Evolutionary conservation across 768 basidiomycete genomes (phyloP).

Genomic region (Chiua virens): DNA sequence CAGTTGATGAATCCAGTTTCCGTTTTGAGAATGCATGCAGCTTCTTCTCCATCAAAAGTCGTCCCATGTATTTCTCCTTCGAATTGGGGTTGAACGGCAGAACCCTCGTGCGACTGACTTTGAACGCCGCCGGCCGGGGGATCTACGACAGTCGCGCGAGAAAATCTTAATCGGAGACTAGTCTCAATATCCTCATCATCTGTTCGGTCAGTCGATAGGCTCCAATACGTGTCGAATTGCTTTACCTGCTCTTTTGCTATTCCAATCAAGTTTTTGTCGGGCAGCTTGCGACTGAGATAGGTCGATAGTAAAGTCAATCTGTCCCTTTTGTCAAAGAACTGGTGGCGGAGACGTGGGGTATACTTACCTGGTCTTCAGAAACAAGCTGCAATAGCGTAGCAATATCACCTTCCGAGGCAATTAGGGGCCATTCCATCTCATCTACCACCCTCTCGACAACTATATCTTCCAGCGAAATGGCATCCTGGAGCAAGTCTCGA

Average conservation of each 20-base stretch:
- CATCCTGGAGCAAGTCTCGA: conserved; percentile 70
- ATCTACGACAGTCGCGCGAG: conserved; percentile 10
- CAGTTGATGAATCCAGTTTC: conserved; percentile 34
- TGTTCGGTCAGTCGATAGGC: conserved; percentile 28
- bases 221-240: neutral
- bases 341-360: neutral
- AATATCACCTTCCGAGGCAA: conserved; percentile 79
- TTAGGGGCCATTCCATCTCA: conserved; percentile 78
- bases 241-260: conserved; percentile 86
- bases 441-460: conserved; percentile 46
- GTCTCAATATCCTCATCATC: conserved; percentile 88
- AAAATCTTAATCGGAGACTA: conserved; percentile 48
- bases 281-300: conserved; percentile 56
- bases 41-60: conserved; percentile 40
- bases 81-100: conserved; percentile 9
- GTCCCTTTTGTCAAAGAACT: neutral
- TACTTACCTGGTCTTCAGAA: conserved; percentile 71
- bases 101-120: conserved; percentile 10
- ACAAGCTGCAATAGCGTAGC: conserved; percentile 76
- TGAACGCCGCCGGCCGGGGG: conserved; percentile 8
- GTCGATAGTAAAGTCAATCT: conserved; percentile 78
- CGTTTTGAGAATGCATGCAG: conserved; percentile 45
- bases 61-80: conserved; percentile 41
- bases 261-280: conserved; percentile 67
- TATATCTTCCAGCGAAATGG: conserved; percentile 59